Conservation (phyloP, 179 eudicot genomes). For the Corrigiola litoralis region DNA sequence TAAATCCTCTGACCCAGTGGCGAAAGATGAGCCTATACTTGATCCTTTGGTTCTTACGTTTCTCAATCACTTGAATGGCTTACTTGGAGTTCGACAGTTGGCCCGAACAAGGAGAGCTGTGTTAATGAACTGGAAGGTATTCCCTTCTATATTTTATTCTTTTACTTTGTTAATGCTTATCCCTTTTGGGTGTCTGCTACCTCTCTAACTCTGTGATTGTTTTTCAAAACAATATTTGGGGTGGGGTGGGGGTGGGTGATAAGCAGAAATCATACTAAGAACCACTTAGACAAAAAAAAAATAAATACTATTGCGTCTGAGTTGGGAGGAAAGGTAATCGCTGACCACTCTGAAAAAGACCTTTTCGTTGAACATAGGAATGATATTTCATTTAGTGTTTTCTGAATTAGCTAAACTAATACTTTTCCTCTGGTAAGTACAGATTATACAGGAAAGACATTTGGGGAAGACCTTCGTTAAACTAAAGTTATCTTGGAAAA, state of each 20-base stretch:
- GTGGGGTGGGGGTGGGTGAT: too few relatives aligned
- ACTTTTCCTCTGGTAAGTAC: too few relatives aligned
- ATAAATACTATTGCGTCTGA: too few relatives aligned
- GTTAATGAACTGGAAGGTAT: constrained; percentile 83
- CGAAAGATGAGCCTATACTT: constrained; percentile 37
- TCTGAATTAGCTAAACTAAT: background rate
- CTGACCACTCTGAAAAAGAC: too few relatives aligned
- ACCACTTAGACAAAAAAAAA: too few relatives aligned
- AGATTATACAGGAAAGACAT: too few relatives aligned
- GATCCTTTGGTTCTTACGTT: constrained; percentile 57
- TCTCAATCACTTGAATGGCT: constrained; percentile 52
- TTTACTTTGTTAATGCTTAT: background rate
- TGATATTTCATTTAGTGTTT: background rate
- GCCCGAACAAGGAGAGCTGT: constrained; percentile 77
- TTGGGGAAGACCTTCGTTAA: too few relatives aligned
- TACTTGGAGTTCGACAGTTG: constrained; percentile 55
- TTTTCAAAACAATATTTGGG: too few relatives aligned
- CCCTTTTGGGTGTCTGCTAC: background rate
- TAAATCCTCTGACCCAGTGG: constrained; percentile 19
- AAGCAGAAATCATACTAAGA: too few relatives aligned
- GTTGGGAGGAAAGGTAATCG: too few relatives aligned
- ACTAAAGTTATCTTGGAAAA: too few relatives aligned
- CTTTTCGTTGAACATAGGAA: too few relatives aligned
- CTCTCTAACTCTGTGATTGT: background rate
- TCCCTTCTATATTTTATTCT: background rate